A percentile compares a stretch with the other conserved stretches of the same genome.
phyloP scores from a whole-genome alignment of 2,329 filamentous ascomycete genomes.

The Elsinoe arachidis region DNA sequence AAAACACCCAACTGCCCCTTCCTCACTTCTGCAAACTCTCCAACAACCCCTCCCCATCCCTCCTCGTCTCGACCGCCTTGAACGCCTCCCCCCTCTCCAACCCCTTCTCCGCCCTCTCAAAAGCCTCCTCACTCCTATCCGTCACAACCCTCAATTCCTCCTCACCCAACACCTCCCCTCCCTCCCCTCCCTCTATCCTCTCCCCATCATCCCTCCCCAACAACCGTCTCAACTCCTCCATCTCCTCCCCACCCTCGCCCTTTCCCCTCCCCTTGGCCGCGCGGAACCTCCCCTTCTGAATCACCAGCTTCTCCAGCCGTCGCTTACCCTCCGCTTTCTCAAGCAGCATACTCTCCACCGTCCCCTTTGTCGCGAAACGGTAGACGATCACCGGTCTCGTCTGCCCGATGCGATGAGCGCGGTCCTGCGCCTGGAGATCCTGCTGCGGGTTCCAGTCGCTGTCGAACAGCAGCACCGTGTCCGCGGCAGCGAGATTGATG shows the following conservation, averaged over 20 bases:
- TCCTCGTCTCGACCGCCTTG: slow-evolving; percentile 63
- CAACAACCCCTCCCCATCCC: slow-evolving; percentile 38
- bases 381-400: slow-evolving; percentile 87
- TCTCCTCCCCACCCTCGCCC: slow-evolving; percentile 42
- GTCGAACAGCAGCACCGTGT: slow-evolving; percentile 89
- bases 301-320: slow-evolving; percentile 85
- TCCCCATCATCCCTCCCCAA: slow-evolving; percentile 57
- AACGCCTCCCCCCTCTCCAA: slow-evolving; percentile 54
- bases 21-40: slow-evolving; percentile 39
- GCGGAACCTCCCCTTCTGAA: slow-evolving; percentile 80
- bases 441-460: slow-evolving; percentile 93
- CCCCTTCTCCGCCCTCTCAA: slow-evolving; percentile 67
- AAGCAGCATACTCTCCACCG: slow-evolving; percentile 80
- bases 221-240: slow-evolving; percentile 40
- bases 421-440: slow-evolving; percentile 91
- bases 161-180: slow-evolving; percentile 61
- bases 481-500: slow-evolving; percentile 85
- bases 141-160: slow-evolving; percentile 69
- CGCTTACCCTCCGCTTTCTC: slow-evolving; percentile 87
- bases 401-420: slow-evolving; percentile 90
- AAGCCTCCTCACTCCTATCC: slow-evolving; percentile 62
- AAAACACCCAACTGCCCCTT: no score
- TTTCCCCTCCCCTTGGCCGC: slow-evolving; percentile 34
- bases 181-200: slow-evolving; percentile 49
- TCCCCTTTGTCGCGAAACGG: slow-evolving; percentile 83